Evolutionary conservation across 352 stramenopile species (phyloP).

Genomic region (Pythium brachiatum): DNA sequence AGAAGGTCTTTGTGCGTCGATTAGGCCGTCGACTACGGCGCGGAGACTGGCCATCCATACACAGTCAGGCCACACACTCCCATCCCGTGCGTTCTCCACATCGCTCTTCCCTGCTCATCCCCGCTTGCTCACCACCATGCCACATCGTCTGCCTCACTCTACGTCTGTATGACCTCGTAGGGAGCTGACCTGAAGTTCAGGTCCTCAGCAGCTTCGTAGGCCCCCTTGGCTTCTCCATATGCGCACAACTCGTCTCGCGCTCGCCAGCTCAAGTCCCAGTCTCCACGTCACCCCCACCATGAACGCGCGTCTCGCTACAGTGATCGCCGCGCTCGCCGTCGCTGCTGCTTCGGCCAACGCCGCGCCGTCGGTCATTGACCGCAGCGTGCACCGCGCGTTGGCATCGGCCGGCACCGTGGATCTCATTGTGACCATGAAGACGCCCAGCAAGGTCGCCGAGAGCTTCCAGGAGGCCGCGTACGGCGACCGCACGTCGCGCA

Average conservation of each 20-base stretch:
- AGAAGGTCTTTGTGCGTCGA: background rate
- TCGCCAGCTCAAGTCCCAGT: no score
- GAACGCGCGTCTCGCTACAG: constrained; percentile 11
- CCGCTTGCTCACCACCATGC: background rate
- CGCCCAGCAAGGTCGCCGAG: background rate
- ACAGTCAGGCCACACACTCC: no score
- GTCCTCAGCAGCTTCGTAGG: no score
- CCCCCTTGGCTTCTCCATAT: background rate
- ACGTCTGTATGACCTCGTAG: no score
- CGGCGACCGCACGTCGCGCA: constrained; percentile 9
- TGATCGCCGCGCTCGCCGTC: constrained; percentile 9
- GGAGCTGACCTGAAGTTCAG: no score
- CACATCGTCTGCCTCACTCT: background rate
- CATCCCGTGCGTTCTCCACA: background rate
- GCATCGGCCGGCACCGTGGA: constrained; percentile 1
- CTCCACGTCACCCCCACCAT: no score
- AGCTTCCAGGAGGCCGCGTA: constrained; percentile 18
- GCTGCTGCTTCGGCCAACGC: background rate
- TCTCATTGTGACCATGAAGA: constrained; percentile 16
- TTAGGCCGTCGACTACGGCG: background rate
- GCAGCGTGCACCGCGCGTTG: constrained; percentile 15
- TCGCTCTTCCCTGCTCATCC: background rate
- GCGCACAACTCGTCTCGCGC: background rate
- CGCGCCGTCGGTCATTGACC: constrained; percentile 6
- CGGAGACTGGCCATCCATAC: no score